Evolutionary conservation across 139 green algal genomes (phyloP), one percentile per base, ranked within the genome.

Genomic region (Dunaliella primolecta): DNA sequence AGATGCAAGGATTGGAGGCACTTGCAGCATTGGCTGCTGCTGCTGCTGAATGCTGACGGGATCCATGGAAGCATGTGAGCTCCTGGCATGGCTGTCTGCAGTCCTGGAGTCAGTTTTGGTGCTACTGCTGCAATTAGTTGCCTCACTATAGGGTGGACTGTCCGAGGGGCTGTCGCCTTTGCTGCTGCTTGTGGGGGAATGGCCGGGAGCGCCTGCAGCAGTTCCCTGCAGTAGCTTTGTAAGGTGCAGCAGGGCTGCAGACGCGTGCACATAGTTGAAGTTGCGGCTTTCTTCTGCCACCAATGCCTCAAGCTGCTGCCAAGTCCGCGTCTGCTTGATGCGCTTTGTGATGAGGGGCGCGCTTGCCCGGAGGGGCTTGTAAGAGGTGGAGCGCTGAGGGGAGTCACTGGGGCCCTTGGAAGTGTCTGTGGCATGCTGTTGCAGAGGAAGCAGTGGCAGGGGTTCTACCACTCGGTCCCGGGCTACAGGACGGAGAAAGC

Each of bases 241-340:
- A 1, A 78, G 33, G 21, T 84, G 80, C 2, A 77, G 55, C n/a
- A 84, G 57, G 7, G 80, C 55, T 20, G 80, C 57, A 31, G 46
- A 78, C 55, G 56, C 31, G 57, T 84, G 80, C 27, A 84, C 31
- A 57, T 78, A 33, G 80, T 84, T 84, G 80, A 84, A 56, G 2
- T 84, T 82, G 34, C 29, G 20, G 34, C 34, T 21, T 1, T 82
- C 77, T 30, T 82, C 34, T 2, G 31, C 21, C 77, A 82, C 36
- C 33, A 82, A 23, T 32, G 24, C 32, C 1, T 70, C 32, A 33
- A 82, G 34, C 33, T 36, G 32, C 77, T 82, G n/a, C 77, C 77
- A 82, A 21, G n/a, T 82, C 23, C 23, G 11, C 11, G 77, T 82
- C 15, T 27, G 30, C 77, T 70, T 82, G 77, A 82, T 82, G 32